phyloP scores from a whole-genome alignment of 345 rosid genomes.

The Acer yangbiense region DNA sequence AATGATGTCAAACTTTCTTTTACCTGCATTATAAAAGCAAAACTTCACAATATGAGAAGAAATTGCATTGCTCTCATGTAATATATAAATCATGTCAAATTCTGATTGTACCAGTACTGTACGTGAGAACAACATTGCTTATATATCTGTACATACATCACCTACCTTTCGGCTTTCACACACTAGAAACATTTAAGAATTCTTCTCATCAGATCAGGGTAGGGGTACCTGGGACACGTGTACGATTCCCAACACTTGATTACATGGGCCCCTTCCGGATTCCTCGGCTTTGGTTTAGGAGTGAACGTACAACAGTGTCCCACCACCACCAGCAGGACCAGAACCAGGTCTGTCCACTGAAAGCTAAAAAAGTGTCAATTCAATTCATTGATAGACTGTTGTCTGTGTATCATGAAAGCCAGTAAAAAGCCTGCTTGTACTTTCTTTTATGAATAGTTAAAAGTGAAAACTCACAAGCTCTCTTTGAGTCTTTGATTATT shows the following conservation, averaged over 20 bases:
- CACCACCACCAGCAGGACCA: no score
- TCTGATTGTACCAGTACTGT: not conserved
- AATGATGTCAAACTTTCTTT: no score
- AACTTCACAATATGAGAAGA: not conserved
- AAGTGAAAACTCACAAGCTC: no score
- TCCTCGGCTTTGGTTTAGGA: not conserved
- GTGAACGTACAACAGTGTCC: not conserved
- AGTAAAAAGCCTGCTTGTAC: constrained; percentile 21
- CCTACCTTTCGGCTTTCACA: no score
- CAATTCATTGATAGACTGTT: not conserved
- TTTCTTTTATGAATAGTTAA: not conserved
- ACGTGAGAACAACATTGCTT: no score
- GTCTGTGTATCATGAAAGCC: not conserved
- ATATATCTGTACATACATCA: no score
- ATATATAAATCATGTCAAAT: no score
- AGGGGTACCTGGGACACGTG: not conserved
- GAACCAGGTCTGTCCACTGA: not conserved
- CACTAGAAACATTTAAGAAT: no score
- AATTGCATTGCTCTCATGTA: not conserved
- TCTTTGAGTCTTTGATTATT: constrained; percentile 18
- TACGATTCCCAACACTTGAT: no score
- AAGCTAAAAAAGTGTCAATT: not conserved
- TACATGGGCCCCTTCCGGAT: not conserved
- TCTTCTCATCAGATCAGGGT: not conserved
- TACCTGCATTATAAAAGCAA: not conserved